Evolutionary conservation across 805 yeast species (phyloP), one percentile per base, ranked within the genome.

Genomic region (Sugiyamaella lignohabitans): DNA sequence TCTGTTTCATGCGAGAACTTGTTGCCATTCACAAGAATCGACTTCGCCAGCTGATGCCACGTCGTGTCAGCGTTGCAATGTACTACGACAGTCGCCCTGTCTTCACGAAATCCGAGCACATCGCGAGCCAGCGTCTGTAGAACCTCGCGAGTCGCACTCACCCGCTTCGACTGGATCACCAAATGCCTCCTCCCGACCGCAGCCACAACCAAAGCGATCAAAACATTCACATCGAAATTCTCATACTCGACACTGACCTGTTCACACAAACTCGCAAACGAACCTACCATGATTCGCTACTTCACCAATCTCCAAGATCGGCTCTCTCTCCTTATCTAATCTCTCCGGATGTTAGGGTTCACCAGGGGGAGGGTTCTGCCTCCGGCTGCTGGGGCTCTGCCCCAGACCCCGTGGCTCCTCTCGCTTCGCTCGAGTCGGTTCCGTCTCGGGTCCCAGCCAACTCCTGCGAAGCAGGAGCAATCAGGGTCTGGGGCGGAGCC

Each of bases 181-280:
- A 53, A 19, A 24, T 45, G 43, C n/a, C 45, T 43, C 5, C 22
- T 23, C 8, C 38, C 44, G 11, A 40, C 47, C 2, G 46, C 37
- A 5, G 50, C 48, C 3, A 51, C 34, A 8, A 52, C 21, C 17
- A 53, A 21, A 3, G 53, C 54, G 3, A 48, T 48, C 37, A 53
- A 29, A 19, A 53, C 36, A 38, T 53, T 44, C 35, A 30, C 41
- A 38, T 53, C 51, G 5, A 47, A 20, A 38, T 6, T 38, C 21
- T 45, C 47, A 32, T 43, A 42, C 19, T 41, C n/a, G 2, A n/a
- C 34, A 10, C 23, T 32, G n/a, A 46, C 18, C 35, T 39, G 27
- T 10, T 41, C 43, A 23, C 55, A 52, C 14, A 49, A 34, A 11
- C 35, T 44, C 22, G 47, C 53, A 30, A 51, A 51, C n/a, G n/a